Conservation (phyloP, 352 stramenopile species). For the Phytophthora ohioensis region DNA sequence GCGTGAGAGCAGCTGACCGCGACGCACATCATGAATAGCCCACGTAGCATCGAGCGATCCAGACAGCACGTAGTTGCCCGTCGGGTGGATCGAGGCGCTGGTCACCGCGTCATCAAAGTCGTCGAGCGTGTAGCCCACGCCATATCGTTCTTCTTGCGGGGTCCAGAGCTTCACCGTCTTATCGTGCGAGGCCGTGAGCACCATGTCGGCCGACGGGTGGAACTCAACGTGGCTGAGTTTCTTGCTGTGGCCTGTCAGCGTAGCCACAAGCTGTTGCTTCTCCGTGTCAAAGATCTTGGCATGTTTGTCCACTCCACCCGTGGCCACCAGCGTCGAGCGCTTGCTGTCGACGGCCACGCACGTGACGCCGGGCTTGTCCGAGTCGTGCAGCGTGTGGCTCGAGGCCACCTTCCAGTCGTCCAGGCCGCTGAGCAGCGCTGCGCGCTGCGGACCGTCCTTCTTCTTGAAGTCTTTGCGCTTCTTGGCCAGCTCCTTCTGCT, state of each 20-base stretch:
- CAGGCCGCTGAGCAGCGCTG: constrained; percentile 46
- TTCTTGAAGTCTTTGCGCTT: constrained; percentile 83
- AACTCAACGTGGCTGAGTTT: constrained; percentile 85
- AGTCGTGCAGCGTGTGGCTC: constrained; percentile 78
- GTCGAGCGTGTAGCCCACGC: constrained; percentile 64
- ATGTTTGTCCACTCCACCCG: constrained; percentile 85
- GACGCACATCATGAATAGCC: constrained; percentile 85
- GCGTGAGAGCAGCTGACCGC: constrained; percentile 58
- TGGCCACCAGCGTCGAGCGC: constrained; percentile 59
- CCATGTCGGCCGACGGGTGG: constrained; percentile 70
- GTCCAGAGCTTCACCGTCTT: constrained; percentile 89
- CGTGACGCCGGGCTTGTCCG: constrained; percentile 75
- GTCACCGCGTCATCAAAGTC: constrained; percentile 72
- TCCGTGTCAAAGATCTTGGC: constrained; percentile 83
- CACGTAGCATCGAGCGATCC: constrained; percentile 84
- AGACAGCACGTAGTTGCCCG: constrained; percentile 81
- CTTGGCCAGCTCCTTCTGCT: constrained; percentile 77
- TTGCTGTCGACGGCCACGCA: constrained; percentile 69
- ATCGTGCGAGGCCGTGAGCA: constrained; percentile 78
- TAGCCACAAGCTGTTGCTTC: constrained; percentile 76
- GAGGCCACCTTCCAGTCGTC: constrained; percentile 46
- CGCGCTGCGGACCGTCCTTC: constrained; percentile 57
- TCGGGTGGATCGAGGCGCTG: constrained; percentile 82
- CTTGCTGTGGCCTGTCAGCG: constrained; percentile 87
- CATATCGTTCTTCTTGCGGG: constrained; percentile 51